Percentiles rank a stretch among this genome's conserved stretches.
Evolutionary conservation across 345 rosid genomes (phyloP).

Genomic region (Salix koriyanagi): DNA sequence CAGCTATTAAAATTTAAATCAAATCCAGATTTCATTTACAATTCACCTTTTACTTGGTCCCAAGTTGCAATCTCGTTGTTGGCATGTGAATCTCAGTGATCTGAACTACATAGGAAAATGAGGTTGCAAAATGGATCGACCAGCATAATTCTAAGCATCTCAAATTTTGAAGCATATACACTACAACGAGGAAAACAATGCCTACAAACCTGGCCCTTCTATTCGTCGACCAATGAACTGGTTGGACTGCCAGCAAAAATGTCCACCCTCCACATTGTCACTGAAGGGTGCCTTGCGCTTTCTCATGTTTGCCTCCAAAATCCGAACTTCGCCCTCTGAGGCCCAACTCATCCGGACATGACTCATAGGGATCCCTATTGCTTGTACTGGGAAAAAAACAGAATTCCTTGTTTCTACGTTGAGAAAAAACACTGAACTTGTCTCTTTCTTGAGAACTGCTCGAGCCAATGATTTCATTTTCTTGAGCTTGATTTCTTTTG

Average conservation of each 20-base stretch:
- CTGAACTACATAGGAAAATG: constrained; percentile 20
- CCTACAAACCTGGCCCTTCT: constrained; percentile 49
- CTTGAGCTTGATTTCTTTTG: constrained; percentile 40
- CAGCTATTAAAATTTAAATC: constrained; percentile 5
- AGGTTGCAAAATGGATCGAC: constrained; percentile 24
- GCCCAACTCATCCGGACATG: constrained; percentile 30
- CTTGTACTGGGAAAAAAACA: constrained; percentile 53
- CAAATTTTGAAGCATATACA: constrained; percentile 21
- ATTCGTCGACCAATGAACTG: constrained; percentile 22
- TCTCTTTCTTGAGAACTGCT: constrained; percentile 32
- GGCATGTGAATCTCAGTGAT: constrained; percentile 14
- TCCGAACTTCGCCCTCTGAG: constrained; percentile 33
- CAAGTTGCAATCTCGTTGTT: constrained; percentile 23
- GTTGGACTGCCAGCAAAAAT: constrained; percentile 42
- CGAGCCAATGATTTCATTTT: constrained; percentile 32
- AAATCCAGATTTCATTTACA: constrained; percentile 17
- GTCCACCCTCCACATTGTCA: constrained; percentile 37
- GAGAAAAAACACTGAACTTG: constrained; percentile 20
- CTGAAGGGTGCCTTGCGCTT: constrained; percentile 45
- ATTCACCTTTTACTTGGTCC: constrained; percentile 6
- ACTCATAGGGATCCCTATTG: constrained; percentile 31
- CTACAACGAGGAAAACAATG: constrained; percentile 29
- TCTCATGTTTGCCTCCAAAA: constrained; percentile 36
- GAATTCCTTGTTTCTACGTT: constrained; percentile 45
- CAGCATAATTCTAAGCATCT: constrained; percentile 23